Base-by-base conservation (phyloP, 305 asterid genomes). In the Ilex paraguariensis region DNA sequence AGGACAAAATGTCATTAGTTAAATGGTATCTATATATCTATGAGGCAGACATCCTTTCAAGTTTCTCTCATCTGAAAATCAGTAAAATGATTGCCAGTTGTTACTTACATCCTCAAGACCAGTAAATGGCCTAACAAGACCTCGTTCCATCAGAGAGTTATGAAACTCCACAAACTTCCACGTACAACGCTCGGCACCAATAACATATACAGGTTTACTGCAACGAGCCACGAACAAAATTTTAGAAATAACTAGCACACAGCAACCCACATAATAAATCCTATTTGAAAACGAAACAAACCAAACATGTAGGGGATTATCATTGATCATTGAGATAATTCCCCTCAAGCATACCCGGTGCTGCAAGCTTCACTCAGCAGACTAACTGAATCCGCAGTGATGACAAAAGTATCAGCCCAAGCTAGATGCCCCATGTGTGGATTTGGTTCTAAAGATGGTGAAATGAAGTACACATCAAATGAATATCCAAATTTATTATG, bases 341-440 rank as follows among this genome's bases (percentile, higher is more conserved):
- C 42, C 65, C 61, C 42, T 62, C 45, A 54, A 57, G 40, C 80
- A 75, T 90, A 90, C 99, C 98, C 99, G 7, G 99, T 94, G 81
- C 98, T 90, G 83, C 99, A 94, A 69, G 93, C 99, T 78, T 94
- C 99, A 72, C 98, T 94, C 81, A 94, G 70, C 98, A 90, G 84
- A 60, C 96, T 88, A 66, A 90, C 96, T 70, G 98, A 91, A 82
- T 94, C 99, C 45, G 98, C 96, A 56, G 99, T 94, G 71, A 91
- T 59, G 42, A 94, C 59, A 70, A 94, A 94, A 57, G 95, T 80
- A 76, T 91, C 98, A 5, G 91, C 99, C 99, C 99, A 94, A 60
- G 99, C 99, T 64, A 94, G 82, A 85, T 90, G 87, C 50, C 97
- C 99, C 87, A 90, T 74, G 70, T 94, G 95, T 31, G 98, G 99